A percentile compares a stretch with the other conserved stretches of the same genome.
phyloP scores from a whole-genome alignment of 768 basidiomycete genomes.

The Suillus fuscotomentosus region DNA sequence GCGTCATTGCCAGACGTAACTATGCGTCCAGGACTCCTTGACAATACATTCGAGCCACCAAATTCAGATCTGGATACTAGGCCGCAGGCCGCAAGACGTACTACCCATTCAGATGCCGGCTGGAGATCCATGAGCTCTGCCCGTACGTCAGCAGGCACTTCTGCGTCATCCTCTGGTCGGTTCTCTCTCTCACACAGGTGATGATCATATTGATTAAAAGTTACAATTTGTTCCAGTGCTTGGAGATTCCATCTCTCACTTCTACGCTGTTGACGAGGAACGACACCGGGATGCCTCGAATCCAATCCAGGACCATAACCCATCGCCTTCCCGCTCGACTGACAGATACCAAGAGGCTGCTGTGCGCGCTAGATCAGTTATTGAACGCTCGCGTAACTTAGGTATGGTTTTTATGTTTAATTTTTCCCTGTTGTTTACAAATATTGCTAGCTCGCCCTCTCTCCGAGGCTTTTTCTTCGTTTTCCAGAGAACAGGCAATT shows the following conservation, averaged over 20 bases:
- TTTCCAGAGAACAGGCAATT: neutral
- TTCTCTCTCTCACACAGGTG: neutral
- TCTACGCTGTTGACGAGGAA: neutral
- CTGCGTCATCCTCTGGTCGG: constrained; percentile 2
- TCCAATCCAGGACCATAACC: neutral
- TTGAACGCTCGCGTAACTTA: neutral
- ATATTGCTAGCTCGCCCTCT: neutral
- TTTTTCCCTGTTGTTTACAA: neutral
- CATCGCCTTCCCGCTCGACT: neutral
- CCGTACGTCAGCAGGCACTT: neutral
- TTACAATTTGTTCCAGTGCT: neutral
- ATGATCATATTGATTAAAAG: neutral
- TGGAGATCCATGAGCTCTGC: neutral
- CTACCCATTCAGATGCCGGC: neutral
- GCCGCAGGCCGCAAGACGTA: neutral
- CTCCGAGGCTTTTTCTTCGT: neutral
- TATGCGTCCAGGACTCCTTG: neutral
- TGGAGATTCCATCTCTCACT: neutral
- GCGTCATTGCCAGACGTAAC: neutral
- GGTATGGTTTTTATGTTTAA: neutral
- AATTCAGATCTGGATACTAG: neutral
- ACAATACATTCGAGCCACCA: neutral
- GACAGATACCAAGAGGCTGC: neutral
- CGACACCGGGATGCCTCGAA: neutral
- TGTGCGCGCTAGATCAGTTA: neutral